Percentiles rank a stretch among this genome's conserved stretches.
Conservation (phyloP, 495 filamentous ascomycete species). For the Pseudoneurospora amorphoporcata region DNA sequence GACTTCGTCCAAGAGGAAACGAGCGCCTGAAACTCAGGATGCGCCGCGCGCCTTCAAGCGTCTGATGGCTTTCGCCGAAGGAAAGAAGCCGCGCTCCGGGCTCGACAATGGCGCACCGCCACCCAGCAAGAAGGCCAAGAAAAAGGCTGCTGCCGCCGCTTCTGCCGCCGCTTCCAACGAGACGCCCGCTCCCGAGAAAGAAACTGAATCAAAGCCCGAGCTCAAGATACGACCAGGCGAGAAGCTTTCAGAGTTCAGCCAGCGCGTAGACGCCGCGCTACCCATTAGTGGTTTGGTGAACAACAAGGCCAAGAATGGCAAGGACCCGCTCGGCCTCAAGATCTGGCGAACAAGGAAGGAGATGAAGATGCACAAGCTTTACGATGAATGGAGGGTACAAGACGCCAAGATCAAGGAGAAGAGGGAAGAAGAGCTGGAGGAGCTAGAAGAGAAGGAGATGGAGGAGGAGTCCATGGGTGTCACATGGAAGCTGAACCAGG, state of each 20-base stretch:
- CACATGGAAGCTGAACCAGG: conserved; percentile 42
- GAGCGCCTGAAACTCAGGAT: conserved; percentile 50
- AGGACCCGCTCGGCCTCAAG: conserved; percentile 45
- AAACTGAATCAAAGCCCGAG: conserved; percentile 6
- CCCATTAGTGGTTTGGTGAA: conserved; percentile 57
- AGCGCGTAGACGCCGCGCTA: conserved; percentile 76
- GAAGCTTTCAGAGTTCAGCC: conserved; percentile 66
- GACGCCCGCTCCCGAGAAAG: conserved; percentile 3
- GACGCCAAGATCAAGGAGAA: conserved; percentile 45
- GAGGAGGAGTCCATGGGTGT: conserved; percentile 46
- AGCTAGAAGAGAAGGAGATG: conserved; percentile 54
- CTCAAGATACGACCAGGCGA: conserved; percentile 73
- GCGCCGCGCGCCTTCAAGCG: conserved; percentile 78
- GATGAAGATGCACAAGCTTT: conserved; percentile 69
- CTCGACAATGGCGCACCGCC: conserved; percentile 55
- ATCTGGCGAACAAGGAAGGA: conserved; percentile 64
- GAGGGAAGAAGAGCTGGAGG: conserved; percentile 48
- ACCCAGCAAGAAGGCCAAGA: conserved; percentile 40
- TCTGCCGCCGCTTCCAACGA: neutral
- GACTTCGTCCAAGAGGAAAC: conserved; percentile 31
- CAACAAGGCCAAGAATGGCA: conserved; percentile 36
- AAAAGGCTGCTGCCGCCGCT: conserved; percentile 14
- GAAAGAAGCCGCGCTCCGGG: conserved; percentile 47
- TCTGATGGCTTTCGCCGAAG: conserved; percentile 59
- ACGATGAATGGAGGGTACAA: conserved; percentile 70